Evolutionary conservation across 2,329 filamentous ascomycete genomes (phyloP), one percentile per base, ranked within the genome.

Genomic region (Corynespora cassiicola): DNA sequence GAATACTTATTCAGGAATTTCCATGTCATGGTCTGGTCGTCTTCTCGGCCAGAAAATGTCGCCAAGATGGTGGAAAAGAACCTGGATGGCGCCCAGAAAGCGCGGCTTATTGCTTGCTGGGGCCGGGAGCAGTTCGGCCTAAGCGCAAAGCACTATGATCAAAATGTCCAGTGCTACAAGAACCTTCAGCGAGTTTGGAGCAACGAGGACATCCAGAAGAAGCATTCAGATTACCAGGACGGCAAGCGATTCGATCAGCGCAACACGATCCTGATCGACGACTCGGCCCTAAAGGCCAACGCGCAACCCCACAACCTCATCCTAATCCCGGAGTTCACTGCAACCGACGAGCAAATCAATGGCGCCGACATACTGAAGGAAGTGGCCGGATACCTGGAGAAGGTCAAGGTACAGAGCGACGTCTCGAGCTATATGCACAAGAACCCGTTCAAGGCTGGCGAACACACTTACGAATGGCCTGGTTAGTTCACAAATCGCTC

Each of bases 221-320:
- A 63, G n/a, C 72, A 75, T 31, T 73, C 74, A 1, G 23, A 54
- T 1, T 52, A 65, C n/a, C 62, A 59, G 21, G 63, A 58, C 10
- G 64, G 53, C 1, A 36, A 46, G 14, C 55, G 65, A 9, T 97
- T 90, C 87, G 79, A 84, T 54, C 90, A 96, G 70, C 78, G 78
- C 33, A 95, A 97, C 66, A 97, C 94, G 0, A 78, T 97, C 6
- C 76, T 99, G 17, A 83, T 97, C 24, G 94, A 99, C 54, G 94
- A 97, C 69, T 88, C 85, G 19, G 56, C 70, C 1, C 78, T 91
- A 58, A 99, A 97, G 74, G 91, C 86, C 1, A 77, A 81, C 17
- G 85, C 80, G 38, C 89, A 99, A 66, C 94, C 94, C 1, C 81
- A 82, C 70, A 97, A 97, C 56, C 77, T 94, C 15, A 70, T 97